Evolutionary conservation across 148 eudicot genomes (phyloP).

Genomic region (Rhododendron simsii): DNA sequence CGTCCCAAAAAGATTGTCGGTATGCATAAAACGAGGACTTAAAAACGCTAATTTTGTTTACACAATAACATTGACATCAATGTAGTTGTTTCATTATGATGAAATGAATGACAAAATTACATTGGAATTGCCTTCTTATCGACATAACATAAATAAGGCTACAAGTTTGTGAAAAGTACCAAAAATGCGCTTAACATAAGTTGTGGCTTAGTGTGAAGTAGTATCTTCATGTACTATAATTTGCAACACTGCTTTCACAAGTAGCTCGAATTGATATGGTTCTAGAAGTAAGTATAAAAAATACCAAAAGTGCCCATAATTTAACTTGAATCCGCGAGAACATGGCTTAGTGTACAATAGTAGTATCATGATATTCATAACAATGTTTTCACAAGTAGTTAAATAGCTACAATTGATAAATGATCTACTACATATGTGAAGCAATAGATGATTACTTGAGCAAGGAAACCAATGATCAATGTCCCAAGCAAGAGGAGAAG

Average conservation of each 20-base stretch:
- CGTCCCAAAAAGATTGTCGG: neutral
- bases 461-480: conserved; percentile 97
- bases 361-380: neutral
- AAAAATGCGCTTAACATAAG: neutral
- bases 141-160: neutral
- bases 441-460: conserved; percentile 53
- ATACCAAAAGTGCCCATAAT: neutral
- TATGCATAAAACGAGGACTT: neutral
- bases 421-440: neutral
- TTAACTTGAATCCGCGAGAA: neutral
- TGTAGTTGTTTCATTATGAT: neutral
- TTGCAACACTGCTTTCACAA: neutral
- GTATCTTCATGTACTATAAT: neutral
- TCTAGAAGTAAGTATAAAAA: too few species aligned
- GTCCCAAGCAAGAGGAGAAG: conserved; percentile 96
- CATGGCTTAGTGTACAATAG: neutral
- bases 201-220: neutral
- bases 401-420: neutral
- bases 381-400: neutral
- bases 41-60: neutral
- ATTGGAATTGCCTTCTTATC: neutral
- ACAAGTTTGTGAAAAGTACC: neutral
- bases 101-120: neutral
- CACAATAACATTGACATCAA: neutral
- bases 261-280: neutral